A percentile compares a stretch with the other conserved stretches of the same genome.
Evolutionary conservation across 75 land plant species (phyloP).

Genomic region (Pseudotsuga menziesii): DNA sequence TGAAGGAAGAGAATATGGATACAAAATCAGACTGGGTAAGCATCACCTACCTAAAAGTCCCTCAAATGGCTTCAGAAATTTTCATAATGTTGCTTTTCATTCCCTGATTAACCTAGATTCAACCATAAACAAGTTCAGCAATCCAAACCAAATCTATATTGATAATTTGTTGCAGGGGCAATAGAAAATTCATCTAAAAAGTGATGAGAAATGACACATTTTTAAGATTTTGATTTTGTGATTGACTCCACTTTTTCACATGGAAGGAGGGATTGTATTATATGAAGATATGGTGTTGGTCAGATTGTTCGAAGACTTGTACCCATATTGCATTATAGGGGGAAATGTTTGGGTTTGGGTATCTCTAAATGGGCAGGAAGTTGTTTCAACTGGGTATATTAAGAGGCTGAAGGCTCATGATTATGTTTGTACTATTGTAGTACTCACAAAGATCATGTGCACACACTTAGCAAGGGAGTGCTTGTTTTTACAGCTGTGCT

Average conservation of each 20-base stretch:
- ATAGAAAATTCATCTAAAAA: too few species aligned
- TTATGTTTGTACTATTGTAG: slow-evolving; percentile 67
- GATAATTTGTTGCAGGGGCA: too few species aligned
- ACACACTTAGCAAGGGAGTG: slow-evolving; percentile 89
- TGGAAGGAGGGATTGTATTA: slow-evolving; percentile 69
- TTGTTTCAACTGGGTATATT: slow-evolving; percentile 90
- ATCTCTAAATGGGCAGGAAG: slow-evolving; percentile 98
- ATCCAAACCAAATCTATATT: too few species aligned
- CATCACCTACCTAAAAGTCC: too few species aligned
- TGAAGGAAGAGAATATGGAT: too few species aligned
- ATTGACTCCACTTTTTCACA: slow-evolving; percentile 53
- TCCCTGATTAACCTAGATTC: too few species aligned
- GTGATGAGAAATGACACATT: too few species aligned
- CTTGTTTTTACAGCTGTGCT: slow-evolving; percentile 73
- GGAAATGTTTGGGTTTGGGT: slow-evolving; percentile 96
- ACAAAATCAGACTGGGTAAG: too few species aligned
- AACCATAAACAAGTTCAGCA: too few species aligned
- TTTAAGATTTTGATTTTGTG: too few species aligned
- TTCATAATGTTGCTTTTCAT: too few species aligned
- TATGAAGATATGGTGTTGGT: slow-evolving; percentile 92
- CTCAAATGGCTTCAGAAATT: too few species aligned
- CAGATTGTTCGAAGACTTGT: slow-evolving; percentile 89
- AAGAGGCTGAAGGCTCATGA: slow-evolving; percentile 66
- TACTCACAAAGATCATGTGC: slow-evolving; percentile 93
- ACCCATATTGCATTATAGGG: slow-evolving; percentile 96